Evolutionary conservation across 768 basidiomycete species (phyloP).

Genomic region (Podaxis mareebaensis): DNA sequence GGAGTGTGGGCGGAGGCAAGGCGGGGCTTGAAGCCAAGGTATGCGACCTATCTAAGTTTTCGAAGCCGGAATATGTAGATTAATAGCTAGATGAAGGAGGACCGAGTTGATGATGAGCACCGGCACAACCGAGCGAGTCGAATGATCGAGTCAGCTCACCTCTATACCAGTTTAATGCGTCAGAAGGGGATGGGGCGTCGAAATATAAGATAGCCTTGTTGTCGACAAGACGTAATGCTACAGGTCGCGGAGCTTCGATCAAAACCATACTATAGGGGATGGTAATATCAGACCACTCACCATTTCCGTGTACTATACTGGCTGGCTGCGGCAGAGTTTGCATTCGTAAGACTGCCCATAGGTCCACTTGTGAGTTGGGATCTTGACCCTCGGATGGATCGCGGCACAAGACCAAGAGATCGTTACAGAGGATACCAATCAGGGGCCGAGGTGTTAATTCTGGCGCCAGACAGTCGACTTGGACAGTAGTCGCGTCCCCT

Average conservation of each 20-base stretch:
- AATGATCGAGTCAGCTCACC: slow-evolving; percentile 43
- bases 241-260: not conserved
- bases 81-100: slow-evolving; percentile 60
- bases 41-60: slow-evolving; percentile 51
- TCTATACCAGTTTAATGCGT: slow-evolving; percentile 89
- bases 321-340: slow-evolving; percentile 90
- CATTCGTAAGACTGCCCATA: slow-evolving; percentile 98
- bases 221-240: slow-evolving; percentile 85
- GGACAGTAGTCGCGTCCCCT: slow-evolving; percentile 77
- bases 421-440: slow-evolving; percentile 87
- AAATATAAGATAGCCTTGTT: slow-evolving; percentile 93
- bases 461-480: slow-evolving; percentile 88
- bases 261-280: slow-evolving; percentile 3
- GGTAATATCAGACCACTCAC: slow-evolving; percentile 35
- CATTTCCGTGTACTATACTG: slow-evolving; percentile 85
- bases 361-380: slow-evolving; percentile 71
- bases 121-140: not conserved
- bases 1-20: not conserved
- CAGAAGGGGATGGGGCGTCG: slow-evolving; percentile 80
- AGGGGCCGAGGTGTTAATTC: slow-evolving; percentile 80
- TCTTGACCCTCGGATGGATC: slow-evolving; percentile 84
- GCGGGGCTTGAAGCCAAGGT: not conserved
- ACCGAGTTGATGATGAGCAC: not conserved
- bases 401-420: slow-evolving; percentile 88
- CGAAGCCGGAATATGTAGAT: slow-evolving; percentile 83